Base-by-base conservation (phyloP, 768 basidiomycete genomes). In the Coprinopsis strossmayeri region DNA sequence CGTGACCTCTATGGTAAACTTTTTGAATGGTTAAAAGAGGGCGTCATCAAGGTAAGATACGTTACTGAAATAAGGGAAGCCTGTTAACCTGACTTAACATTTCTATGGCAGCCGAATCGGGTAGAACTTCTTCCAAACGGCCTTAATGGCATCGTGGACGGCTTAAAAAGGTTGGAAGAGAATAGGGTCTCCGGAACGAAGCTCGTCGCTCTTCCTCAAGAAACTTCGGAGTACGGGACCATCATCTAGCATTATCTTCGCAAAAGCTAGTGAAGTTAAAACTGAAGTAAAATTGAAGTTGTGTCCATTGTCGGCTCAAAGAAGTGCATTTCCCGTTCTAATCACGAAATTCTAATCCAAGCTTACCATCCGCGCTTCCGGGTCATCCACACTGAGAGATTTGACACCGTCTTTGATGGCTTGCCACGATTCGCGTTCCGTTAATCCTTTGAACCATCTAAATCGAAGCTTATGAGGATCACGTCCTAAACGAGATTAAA, bases 361-460 rank as follows among this genome's bases (percentile, higher is more conserved):
- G n/a, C n/a, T n/a, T n/a, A n/a, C n/a, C n/a, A n/a, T n/a, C n/a
- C n/a, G n/a, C n/a, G n/a, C n/a, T n/a, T n/a, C n/a, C n/a, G n/a
- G n/a, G n/a, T n/a, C n/a, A n/a, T n/a, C n/a, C n/a, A n/a, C 24
- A 27, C 10, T 3, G 24, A n/a, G 3, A 34, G 24, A 5, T 13
- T 51, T 48, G 7, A 60, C 64, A 1, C 68, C 69, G 12, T 69
- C 61, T 58, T 76, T 73, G 20, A 79, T 68, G 2, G 69, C 69
- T 45, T 62, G 52, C 79, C 79, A 81, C 5, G 77, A 65, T 13
- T 69, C 64, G 40, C 78, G 69, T 2, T 67, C 59, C 10, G 62
- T 60, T 37, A 81, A 59, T 11, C 60, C 60, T 1, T 63, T 50
- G 44, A 59, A 61, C 64, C 64, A 68, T 23, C 62, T 61, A 28